Percentiles rank a stretch among this genome's conserved stretches.
These are phyloP conservation scores for Ricinus communis DNA, from an alignment of 345 rosid species.

Conservation along the genomic window DNA sequence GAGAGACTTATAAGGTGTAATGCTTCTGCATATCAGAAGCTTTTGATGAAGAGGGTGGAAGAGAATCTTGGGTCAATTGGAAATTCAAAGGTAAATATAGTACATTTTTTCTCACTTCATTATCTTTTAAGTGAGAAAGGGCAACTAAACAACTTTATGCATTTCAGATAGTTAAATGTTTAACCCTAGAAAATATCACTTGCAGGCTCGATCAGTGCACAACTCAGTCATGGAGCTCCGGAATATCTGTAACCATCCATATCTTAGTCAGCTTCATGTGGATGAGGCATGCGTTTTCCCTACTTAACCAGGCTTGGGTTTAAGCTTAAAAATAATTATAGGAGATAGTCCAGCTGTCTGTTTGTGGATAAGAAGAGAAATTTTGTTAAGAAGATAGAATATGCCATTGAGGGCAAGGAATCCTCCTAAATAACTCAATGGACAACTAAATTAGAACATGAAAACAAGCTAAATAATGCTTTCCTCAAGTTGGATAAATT, in stretches of 20 bases:
- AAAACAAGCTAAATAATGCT: no score
- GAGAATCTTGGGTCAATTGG: slow-evolving; percentile 89
- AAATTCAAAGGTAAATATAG: slow-evolving; percentile 61
- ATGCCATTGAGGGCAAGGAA: no score
- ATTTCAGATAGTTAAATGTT: slow-evolving; percentile 4
- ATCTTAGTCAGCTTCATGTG: slow-evolving; percentile 89
- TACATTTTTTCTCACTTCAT: slow-evolving; percentile 5
- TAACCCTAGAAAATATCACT: slow-evolving; percentile 8
- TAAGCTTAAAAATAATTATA: background rate
- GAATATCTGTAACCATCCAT: slow-evolving; percentile 94
- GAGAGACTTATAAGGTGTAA: slow-evolving; percentile 90
- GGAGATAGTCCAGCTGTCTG: background rate
- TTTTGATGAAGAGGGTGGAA: slow-evolving; percentile 89
- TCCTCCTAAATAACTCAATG: no score
- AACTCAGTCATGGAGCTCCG: slow-evolving; percentile 97
- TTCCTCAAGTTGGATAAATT: no score
- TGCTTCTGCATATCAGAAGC: slow-evolving; percentile 94
- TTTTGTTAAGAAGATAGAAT: no score
- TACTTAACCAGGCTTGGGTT: slow-evolving; percentile 9
- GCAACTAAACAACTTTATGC: background rate
- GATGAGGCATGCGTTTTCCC: slow-evolving; percentile 63
- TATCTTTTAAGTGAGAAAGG: slow-evolving; percentile 5
- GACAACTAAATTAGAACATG: no score
- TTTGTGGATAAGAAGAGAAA: no score
- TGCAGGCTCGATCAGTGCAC: slow-evolving; percentile 82